Evolutionary conservation across 2,329 filamentous ascomycete genomes (phyloP), one percentile per base, ranked within the genome.

Genomic region (Claviceps digitariae): DNA sequence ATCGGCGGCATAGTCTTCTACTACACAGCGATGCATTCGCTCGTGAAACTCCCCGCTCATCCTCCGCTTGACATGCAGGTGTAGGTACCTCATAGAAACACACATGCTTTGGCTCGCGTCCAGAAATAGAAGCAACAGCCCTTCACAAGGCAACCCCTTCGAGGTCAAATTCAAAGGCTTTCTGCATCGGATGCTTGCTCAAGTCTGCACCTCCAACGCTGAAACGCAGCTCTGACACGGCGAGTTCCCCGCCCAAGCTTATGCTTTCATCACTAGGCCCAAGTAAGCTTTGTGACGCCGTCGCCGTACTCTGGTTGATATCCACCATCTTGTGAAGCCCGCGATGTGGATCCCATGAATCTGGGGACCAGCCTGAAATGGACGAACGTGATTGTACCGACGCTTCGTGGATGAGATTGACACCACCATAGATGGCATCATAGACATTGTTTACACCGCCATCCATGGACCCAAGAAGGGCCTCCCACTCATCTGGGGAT

Each of bases 391-490:
- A 70, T 0, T 72, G 63, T 20, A 74, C 67, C 12, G 74, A 68
- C 23, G 75, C 71, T 36, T 74, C 69, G 34, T 75, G 65, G 4
- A 69, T 70, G 56, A 72, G 67, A 47, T 73, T 74, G 10, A 77
- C 75, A 0, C 85, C 85, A 40, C 86, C 86, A 59, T 90, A 90
- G 53, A 89, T 88, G 43, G 83, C 84, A 63, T 89, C 84, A 66
- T 88, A 93, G n/a, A 94, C 84, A 63, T 91, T 94, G 52, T 83
- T 81, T 58, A 84, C 78, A 0, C 87, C 87, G 38, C 83, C 83
- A 60, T 95, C 89, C 65, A 95, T 82, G 23, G 84, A 84, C 4
- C 85, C 83, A 2, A 95, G 75, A 0, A 95, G 75, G 1, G 84
- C 81, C 66, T 95, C 89, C 90, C 89, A 95, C 60, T 93, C 87